phyloP scores from a whole-genome alignment of 495 filamentous ascomycete genomes.

The Neurospora sp. region DNA sequence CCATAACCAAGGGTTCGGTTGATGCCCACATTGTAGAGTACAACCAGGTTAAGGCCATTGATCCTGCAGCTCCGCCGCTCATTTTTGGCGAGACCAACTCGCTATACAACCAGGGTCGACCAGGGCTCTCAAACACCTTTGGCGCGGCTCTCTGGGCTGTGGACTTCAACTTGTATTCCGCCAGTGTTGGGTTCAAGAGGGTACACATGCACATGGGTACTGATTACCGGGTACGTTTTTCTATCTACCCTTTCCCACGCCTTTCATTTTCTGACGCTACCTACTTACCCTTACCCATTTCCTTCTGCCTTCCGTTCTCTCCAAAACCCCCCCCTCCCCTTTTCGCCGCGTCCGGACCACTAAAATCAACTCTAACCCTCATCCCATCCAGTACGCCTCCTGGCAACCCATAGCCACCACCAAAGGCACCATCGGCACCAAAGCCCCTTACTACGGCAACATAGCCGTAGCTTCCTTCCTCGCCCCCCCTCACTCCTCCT shows the following conservation, averaged over 20 bases:
- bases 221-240: conserved; percentile 37
- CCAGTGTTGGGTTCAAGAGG: conserved; percentile 45
- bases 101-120: conserved; percentile 52
- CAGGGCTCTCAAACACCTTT: conserved; percentile 57
- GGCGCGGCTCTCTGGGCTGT: conserved; percentile 61
- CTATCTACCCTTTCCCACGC: neutral
- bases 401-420: conserved; percentile 53
- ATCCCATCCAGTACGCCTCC: conserved; percentile 9
- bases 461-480: conserved; percentile 50
- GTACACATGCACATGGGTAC: conserved; percentile 60
- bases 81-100: conserved; percentile 60
- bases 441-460: conserved; percentile 58
- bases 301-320: neutral
- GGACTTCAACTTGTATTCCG: conserved; percentile 54
- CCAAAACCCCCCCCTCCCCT: neutral
- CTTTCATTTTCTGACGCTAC: neutral
- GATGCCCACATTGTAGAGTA: conserved; percentile 37
- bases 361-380: neutral
- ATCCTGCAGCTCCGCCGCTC: conserved; percentile 37
- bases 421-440: conserved; percentile 46
- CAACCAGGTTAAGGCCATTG: conserved; percentile 23
- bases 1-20: conserved; percentile 40
- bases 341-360: neutral
- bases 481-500: conserved; percentile 20
- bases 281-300: neutral